These are phyloP conservation scores for Byssoonygena ceratinophila DNA, from an alignment of 2,329 filamentous ascomycete genomes.

Conservation along the genomic window DNA sequence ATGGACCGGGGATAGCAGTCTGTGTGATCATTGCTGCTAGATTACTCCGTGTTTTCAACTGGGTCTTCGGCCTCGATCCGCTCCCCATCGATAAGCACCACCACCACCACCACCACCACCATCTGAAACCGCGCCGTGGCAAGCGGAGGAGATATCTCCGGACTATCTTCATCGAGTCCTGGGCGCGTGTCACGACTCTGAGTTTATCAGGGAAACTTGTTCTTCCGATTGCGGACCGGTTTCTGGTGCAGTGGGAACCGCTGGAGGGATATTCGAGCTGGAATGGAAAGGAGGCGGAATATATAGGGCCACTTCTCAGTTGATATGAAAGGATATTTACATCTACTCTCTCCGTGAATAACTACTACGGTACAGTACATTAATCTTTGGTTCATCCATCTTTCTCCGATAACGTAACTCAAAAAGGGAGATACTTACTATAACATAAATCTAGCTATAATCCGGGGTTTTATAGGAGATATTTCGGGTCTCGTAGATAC, in stretches of 20 bases:
- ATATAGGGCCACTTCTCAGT: slow-evolving; percentile 31
- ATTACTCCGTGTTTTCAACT: slow-evolving; percentile 45
- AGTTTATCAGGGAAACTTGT: slow-evolving; percentile 78
- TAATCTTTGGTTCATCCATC: too few species aligned
- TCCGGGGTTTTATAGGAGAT: too few species aligned
- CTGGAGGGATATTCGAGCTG: slow-evolving; percentile 43
- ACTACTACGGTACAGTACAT: neutral
- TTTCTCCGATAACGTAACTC: too few species aligned
- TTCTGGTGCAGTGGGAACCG: slow-evolving; percentile 70
- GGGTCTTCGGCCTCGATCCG: slow-evolving; percentile 13
- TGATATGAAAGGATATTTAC: slow-evolving; percentile 15
- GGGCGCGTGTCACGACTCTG: slow-evolving; percentile 70
- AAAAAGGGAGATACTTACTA: too few species aligned
- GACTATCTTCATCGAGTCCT: slow-evolving; percentile 82
- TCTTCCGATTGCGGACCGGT: slow-evolving; percentile 59
- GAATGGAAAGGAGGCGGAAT: slow-evolving; percentile 32
- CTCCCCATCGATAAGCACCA: slow-evolving; percentile 11
- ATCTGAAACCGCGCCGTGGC: neutral
- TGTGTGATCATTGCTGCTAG: slow-evolving; percentile 55
- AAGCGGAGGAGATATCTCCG: slow-evolving; percentile 44
- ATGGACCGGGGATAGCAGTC: slow-evolving; percentile 80
- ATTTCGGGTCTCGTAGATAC: too few species aligned
- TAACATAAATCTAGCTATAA: too few species aligned
- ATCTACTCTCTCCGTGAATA: neutral
- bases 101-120: too few species aligned